Evolutionary conservation across 75 land plant species (phyloP).

Genomic region (Larix kaempferi): DNA sequence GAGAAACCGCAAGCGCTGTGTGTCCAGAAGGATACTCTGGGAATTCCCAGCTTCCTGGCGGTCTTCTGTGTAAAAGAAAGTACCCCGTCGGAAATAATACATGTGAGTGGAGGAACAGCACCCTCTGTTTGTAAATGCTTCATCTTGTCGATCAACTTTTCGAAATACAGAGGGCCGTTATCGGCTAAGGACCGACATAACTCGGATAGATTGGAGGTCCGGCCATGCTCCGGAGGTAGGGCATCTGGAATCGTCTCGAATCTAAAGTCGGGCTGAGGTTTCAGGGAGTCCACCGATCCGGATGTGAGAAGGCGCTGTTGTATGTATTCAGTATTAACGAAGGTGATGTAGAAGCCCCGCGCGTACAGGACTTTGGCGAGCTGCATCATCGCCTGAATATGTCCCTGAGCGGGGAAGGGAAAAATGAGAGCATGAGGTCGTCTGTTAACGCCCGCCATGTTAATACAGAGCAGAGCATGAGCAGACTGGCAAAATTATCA

Average conservation of each 20-base stretch:
- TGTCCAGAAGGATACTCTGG: slow-evolving; percentile 39
- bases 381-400: slow-evolving; percentile 31
- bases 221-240: slow-evolving; percentile 17
- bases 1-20: slow-evolving; percentile 44
- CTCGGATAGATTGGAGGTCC: slow-evolving; percentile 19
- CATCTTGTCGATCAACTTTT: slow-evolving; percentile 12
- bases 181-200: slow-evolving; percentile 18
- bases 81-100: slow-evolving; percentile 37
- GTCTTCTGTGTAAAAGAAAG: slow-evolving; percentile 37
- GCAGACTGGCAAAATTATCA: too few species aligned
- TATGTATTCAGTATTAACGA: slow-evolving; percentile 29
- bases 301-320: slow-evolving; percentile 23
- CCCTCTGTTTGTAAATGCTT: background rate
- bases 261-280: background rate
- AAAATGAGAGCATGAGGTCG: slow-evolving; percentile 18
- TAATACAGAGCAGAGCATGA: too few species aligned
- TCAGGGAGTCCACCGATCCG: background rate
- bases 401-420: slow-evolving; percentile 47
- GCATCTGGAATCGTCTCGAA: slow-evolving; percentile 28
- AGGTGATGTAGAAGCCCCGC: slow-evolving; percentile 34
- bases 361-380: slow-evolving; percentile 30
- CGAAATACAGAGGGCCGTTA: slow-evolving; percentile 10
- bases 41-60: slow-evolving; percentile 37
- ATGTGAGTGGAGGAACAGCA: slow-evolving; percentile 30
- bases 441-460: too few species aligned